Evolutionary conservation across 1,284 basidiomycete genomes (phyloP).

Genomic region (Austroboletus rostrupii): DNA sequence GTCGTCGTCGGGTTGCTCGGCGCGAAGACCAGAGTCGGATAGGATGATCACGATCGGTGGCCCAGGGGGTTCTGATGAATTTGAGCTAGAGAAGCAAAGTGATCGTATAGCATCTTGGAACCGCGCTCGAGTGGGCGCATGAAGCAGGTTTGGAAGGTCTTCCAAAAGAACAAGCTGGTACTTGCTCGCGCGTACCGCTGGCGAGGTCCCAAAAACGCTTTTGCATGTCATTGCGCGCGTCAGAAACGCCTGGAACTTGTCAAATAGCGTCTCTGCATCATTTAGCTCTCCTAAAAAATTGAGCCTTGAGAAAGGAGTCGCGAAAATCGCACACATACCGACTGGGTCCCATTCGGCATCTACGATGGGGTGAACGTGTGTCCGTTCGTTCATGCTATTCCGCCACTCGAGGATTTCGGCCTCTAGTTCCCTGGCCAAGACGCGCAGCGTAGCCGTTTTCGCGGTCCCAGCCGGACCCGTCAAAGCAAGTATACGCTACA

Average conservation of each 20-base stretch:
- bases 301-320: too few species aligned
- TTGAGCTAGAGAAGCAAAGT: conserved; percentile 44
- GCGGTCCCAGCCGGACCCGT: conserved; percentile 89
- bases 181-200: conserved; percentile 15
- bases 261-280: conserved; percentile 57
- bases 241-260: conserved; percentile 79
- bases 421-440: conserved; percentile 72
- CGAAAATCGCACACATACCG: conserved; percentile 16
- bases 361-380: conserved; percentile 2
- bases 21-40: conserved; percentile 77
- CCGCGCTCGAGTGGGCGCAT: conserved; percentile 64
- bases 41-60: conserved; percentile 82
- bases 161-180: conserved; percentile 79
- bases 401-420: conserved; percentile 88
- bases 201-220: conserved; percentile 42
- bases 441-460: conserved; percentile 82
- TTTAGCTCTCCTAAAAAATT: too few species aligned
- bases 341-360: conserved; percentile 1
- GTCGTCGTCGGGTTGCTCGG: conserved; percentile 57
- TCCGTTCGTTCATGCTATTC: conserved; percentile 51
- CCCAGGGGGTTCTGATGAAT: conserved; percentile 24
- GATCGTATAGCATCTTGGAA: conserved; percentile 74
- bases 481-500: conserved; percentile 77
- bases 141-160: conserved; percentile 88
- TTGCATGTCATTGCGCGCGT: conserved; percentile 67